Evolutionary conservation across 805 yeast species (phyloP).

Genomic region (Spencermartinsiella europaea): DNA sequence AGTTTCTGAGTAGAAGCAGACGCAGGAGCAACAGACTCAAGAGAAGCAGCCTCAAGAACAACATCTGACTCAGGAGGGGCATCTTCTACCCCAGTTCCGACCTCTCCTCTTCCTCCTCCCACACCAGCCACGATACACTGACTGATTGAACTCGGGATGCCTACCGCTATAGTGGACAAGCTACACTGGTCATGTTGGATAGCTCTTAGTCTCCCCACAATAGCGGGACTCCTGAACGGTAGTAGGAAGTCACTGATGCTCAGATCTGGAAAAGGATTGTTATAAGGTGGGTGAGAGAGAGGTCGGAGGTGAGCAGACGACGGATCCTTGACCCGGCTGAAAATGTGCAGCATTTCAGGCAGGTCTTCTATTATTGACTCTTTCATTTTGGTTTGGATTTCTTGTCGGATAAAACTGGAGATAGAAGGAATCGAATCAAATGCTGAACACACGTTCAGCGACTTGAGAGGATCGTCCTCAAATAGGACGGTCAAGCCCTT

Average conservation of each 20-base stretch:
- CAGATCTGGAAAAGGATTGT: background rate
- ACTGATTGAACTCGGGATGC: background rate
- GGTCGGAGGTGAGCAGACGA: background rate
- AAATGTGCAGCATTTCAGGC: constrained; percentile 30
- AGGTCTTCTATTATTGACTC: constrained; percentile 32
- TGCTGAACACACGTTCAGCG: constrained; percentile 26
- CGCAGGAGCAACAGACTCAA: background rate
- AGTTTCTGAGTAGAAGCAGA: background rate
- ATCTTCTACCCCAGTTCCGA: too few relatives aligned
- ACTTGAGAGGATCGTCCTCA: constrained; percentile 28
- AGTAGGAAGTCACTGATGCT: background rate
- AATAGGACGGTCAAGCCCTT: constrained; percentile 29
- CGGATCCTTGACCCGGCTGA: constrained; percentile 19
- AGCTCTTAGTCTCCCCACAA: background rate
- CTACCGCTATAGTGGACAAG: background rate
- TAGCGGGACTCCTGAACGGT: background rate
- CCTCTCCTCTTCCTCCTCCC: background rate
- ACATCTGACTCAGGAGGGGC: too few relatives aligned
- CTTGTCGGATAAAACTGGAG: constrained; percentile 21
- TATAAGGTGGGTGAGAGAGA: constrained; percentile 4
- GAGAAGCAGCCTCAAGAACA: too few relatives aligned
- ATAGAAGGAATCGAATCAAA: constrained; percentile 31
- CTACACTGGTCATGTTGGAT: background rate
- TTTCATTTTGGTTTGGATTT: constrained; percentile 22
- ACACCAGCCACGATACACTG: background rate